These are phyloP conservation scores for Physcia stellaris DNA, from an alignment of 495 filamentous ascomycete species.

Conservation along the genomic window DNA sequence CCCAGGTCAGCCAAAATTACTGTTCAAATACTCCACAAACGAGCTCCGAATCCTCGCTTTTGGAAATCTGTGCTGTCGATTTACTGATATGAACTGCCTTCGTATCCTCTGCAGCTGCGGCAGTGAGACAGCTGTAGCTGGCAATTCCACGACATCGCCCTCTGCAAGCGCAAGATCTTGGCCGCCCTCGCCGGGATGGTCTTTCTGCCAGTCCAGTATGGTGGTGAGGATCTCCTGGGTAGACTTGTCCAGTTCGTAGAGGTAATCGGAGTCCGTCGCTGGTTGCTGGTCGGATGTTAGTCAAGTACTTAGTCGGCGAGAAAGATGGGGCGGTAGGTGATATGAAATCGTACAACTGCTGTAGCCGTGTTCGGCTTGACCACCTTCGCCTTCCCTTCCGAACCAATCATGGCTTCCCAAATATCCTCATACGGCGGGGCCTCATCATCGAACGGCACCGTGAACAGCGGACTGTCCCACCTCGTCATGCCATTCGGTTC, in stretches of 20 bases:
- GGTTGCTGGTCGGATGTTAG: conserved; percentile 35
- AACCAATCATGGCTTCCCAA: conserved; percentile 60
- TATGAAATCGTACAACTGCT: conserved; percentile 38
- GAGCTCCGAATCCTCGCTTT: conserved; percentile 48
- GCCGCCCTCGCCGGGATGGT: conserved; percentile 46
- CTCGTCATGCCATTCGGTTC: conserved; percentile 89
- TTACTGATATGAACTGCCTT: conserved; percentile 74
- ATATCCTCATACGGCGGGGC: conserved; percentile 53
- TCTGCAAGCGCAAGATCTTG: conserved; percentile 31
- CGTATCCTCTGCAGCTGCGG: conserved; percentile 72
- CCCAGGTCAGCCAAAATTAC: too few species aligned
- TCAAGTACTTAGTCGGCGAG: neutral
- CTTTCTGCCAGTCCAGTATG: conserved; percentile 60
- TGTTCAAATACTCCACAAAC: conserved; percentile 53
- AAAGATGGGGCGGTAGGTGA: neutral
- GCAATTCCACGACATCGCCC: conserved; percentile 24
- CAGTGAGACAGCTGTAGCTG: conserved; percentile 30
- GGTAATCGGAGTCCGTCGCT: conserved; percentile 57
- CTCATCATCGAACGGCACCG: conserved; percentile 66
- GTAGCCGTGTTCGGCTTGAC: conserved; percentile 74
- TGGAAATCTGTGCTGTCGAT: conserved; percentile 42
- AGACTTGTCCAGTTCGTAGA: conserved; percentile 72
- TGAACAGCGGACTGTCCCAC: conserved; percentile 93
- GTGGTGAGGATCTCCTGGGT: conserved; percentile 69
- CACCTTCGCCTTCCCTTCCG: conserved; percentile 21